Evolutionary conservation across 2,329 filamentous ascomycete genomes (phyloP), one percentile per base, ranked within the genome.

Genomic region (Diaporthe nobilis): DNA sequence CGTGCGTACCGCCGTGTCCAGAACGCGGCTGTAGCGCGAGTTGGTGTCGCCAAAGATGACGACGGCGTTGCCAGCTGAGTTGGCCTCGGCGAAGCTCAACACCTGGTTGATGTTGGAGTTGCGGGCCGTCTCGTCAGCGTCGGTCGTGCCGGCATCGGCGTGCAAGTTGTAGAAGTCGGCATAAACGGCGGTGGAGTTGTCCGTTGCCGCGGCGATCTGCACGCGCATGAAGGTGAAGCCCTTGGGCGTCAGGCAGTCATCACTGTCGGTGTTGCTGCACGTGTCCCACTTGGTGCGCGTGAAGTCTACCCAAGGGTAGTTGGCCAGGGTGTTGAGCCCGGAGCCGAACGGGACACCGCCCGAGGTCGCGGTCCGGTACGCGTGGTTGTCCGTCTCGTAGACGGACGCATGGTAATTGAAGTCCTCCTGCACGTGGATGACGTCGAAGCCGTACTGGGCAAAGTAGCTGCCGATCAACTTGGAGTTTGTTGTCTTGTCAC

Each of bases 221-320:
- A 89, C 82, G 17, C 91, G 88, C 91, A 94, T 93, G 65, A 91
- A 91, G 0, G 91, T 93, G 82, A 93, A 93, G 20, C 92, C 92
- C 82, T 94, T 94, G 31, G 91, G 92, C 0, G 92, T 93, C 77
- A 93, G 83, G 80, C 92, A 94, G 81, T 94, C 92, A 1, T 82
- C 79, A 0, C 86, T 87, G 0, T 88, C 90, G 49, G 87, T 87
- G 79, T 90, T 82, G 75, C 88, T 90, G 83, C 92, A 93, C 3
- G 81, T 84, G 34, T 86, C 82, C 91, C 92, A 94, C 79, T 91
- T 90, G 67, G 88, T 83, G 20, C 92, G 88, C 58, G 85, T 83
- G 78, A 91, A 90, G 77, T 88, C 86, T 9, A 88, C 82, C 86
- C 88, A 94, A 77, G 87, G 80, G 78, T 87, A 90, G 79, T 90